Evolutionary conservation across 305 asterid species (phyloP), one percentile per base, ranked within the genome.

Genomic region (Fraxinus dipetala): DNA sequence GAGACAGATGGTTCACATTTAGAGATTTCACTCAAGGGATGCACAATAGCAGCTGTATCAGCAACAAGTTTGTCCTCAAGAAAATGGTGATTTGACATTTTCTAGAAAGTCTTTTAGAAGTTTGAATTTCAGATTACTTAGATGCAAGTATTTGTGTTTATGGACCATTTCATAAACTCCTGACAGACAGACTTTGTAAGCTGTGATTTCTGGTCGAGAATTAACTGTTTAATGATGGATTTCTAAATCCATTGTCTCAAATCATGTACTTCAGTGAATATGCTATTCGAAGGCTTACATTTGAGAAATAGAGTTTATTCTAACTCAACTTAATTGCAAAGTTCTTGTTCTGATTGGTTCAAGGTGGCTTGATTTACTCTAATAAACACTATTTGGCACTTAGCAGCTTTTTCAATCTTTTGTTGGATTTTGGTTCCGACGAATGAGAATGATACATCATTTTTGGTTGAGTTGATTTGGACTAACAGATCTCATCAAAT

Each of bases 21-120:
- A 30, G 92, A 93, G 83, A 90, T 95, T 87, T 86, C 70, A 74
- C 95, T 95, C 22, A 90, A 54, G 79, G 96, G 96, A 72, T 95
- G 99, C 90, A 85, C 83, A 54, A 69, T 94, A 75, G 87, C 85
- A 14, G 95, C 99, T 89, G 98, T 95, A 85, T 95, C 99, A 0
- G 94, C 97, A 80, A 87, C 99, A 84, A 87, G 82, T 86, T 63
- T 87, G 86, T 77, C 98, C 26, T 80, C 95, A 18, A 90, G 91
- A 86, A 95, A 95, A 92, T 95, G 99, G 99, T 94, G 79, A 86
- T 36, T 80, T 74, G 26, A 67, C 72, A 72, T 81, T 85, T 85
- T 79, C 28, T 70, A 31, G 54, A 82, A 80, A 80, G 59, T 77
- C 67, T 70, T 83, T 18, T 40, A 40, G 73, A 40, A 72, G 59